These are phyloP conservation scores for Filobasidium wieringae DNA, from an alignment of 768 basidiomycete species.

Conservation along the genomic window DNA sequence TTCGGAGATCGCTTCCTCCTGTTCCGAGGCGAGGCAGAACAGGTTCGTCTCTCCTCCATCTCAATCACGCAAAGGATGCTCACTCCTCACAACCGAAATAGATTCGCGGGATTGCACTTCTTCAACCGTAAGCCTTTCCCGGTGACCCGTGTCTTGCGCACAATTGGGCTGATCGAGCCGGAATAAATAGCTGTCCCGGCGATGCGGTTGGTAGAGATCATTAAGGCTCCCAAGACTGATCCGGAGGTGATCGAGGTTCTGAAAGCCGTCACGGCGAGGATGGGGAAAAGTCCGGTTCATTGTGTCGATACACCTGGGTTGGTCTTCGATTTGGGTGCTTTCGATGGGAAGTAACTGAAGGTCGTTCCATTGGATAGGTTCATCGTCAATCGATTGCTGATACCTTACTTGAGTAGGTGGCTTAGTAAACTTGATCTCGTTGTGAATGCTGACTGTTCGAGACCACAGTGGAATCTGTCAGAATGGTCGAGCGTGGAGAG, in stretches of 20 bases:
- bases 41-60: slow-evolving; percentile 18
- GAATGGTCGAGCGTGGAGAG: slow-evolving; percentile 43
- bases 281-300: slow-evolving; percentile 41
- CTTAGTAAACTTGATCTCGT: neutral
- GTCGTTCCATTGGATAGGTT: slow-evolving; percentile 26
- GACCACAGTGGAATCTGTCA: slow-evolving; percentile 39
- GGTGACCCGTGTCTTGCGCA: neutral
- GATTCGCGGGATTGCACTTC: slow-evolving; percentile 43
- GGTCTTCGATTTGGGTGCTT: neutral
- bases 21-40: slow-evolving; percentile 26
- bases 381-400: slow-evolving; percentile 42
- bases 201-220: slow-evolving; percentile 44
- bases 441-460: neutral
- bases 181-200: slow-evolving; percentile 14
- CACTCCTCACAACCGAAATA: too few species aligned
- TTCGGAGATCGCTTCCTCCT: slow-evolving; percentile 38
- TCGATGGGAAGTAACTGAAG: too few species aligned
- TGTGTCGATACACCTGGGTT: slow-evolving; percentile 43
- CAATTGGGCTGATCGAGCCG: neutral
- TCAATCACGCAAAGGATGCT: neutral
- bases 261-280: slow-evolving; percentile 35
- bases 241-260: slow-evolving; percentile 37
- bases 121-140: slow-evolving; percentile 38
- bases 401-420: slow-evolving; percentile 41
- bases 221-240: slow-evolving; percentile 38